These are phyloP conservation scores for Salix suchowensis DNA, from an alignment of 345 rosid genomes.

Conservation along the genomic window DNA sequence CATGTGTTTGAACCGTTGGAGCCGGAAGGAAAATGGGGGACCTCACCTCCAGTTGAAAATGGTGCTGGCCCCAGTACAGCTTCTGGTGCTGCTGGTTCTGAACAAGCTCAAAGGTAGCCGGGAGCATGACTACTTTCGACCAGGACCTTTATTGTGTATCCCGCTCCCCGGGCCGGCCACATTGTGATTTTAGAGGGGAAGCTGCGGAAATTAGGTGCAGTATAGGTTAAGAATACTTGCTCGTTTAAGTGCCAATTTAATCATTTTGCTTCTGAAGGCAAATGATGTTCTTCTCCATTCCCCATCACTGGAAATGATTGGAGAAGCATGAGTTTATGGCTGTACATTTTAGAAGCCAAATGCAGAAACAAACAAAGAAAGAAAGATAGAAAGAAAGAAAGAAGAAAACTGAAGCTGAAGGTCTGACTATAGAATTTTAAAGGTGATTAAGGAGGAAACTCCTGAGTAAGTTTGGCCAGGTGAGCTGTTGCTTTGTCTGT, in stretches of 20 bases:
- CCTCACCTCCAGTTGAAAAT: slow-evolving; percentile 65
- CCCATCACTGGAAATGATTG: background rate
- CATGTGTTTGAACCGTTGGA: slow-evolving; percentile 66
- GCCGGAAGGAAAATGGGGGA: slow-evolving; percentile 82
- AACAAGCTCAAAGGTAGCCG: slow-evolving; percentile 57
- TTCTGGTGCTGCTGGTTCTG: slow-evolving; percentile 43
- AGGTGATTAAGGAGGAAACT: background rate
- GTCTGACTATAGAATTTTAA: slow-evolving; percentile 1
- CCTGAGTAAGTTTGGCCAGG: background rate
- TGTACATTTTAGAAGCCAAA: background rate
- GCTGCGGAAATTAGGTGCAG: slow-evolving; percentile 23
- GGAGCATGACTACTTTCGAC: slow-evolving; percentile 11
- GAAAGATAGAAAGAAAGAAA: background rate
- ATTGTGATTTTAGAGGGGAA: slow-evolving; percentile 33
- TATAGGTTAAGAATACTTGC: slow-evolving; percentile 13
- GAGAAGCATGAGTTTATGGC: slow-evolving; percentile 4
- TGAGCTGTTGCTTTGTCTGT: background rate
- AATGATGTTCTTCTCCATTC: background rate
- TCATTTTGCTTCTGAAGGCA: background rate
- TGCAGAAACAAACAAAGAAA: too few species aligned
- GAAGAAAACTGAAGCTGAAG: background rate
- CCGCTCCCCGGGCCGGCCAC: slow-evolving; percentile 21
- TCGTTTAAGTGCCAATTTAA: background rate
- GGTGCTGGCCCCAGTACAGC: slow-evolving; percentile 57
- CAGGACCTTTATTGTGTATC: slow-evolving; percentile 12